These are phyloP conservation scores for Pelagophyceae sp. DNA, from an alignment of 352 stramenopile genomes.

Conservation along the genomic window DNA sequence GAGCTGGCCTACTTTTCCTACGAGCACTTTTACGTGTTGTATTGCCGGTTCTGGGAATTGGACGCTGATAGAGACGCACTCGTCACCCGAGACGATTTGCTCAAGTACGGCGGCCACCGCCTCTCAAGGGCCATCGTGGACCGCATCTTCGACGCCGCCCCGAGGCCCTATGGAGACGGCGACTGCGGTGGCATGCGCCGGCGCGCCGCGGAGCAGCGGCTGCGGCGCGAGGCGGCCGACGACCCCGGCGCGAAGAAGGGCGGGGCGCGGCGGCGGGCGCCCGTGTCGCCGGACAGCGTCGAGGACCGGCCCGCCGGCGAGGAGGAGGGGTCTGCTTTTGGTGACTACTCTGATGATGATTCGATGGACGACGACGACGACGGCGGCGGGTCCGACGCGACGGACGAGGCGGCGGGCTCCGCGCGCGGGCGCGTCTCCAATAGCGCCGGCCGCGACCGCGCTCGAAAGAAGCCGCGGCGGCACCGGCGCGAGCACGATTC, in stretches of 20 bases:
- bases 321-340: no score
- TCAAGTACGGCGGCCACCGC: conserved; percentile 72
- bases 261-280: neutral
- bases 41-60: conserved; percentile 99
- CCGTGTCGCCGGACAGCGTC: neutral
- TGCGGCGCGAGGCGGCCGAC: conserved; percentile 5
- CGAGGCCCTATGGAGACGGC: conserved; percentile 30
- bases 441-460: neutral
- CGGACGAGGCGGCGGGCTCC: neutral
- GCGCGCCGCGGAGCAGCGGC: conserved; percentile 11
- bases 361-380: neutral
- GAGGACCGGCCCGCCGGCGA: neutral
- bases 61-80: conserved; percentile 80
- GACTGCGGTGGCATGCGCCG: neutral
- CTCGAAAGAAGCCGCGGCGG: neutral
- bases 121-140: conserved; percentile 71
- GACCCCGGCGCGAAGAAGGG: neutral
- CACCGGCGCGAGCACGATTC: conserved; percentile 31
- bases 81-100: conserved; percentile 64
- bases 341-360: neutral
- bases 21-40: conserved; percentile 99
- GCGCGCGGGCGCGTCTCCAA: neutral
- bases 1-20: conserved; percentile 89
- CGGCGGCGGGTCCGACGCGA: conserved; percentile 8
- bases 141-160: conserved; percentile 61